Base-by-base conservation (phyloP, 2,329 filamentous ascomycete genomes). In the Penicillium sp. region DNA sequence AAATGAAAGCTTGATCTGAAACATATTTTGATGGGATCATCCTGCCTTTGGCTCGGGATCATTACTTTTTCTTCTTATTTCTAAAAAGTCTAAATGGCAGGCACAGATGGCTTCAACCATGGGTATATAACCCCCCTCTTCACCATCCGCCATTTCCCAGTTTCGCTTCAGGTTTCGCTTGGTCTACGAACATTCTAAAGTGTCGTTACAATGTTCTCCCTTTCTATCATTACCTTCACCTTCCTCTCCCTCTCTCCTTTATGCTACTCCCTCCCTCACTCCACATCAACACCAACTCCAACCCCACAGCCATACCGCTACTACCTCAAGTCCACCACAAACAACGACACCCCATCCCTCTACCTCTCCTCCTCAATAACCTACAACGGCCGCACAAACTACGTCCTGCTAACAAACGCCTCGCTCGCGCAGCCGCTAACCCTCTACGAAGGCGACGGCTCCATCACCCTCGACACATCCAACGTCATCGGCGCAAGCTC, bases 401-500 rank as follows among this genome's bases (percentile, higher is more conserved):
- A 61, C 59, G 41, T 61, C 47, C 59, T 61, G 15, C 53, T 61
- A 5, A 52, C 59, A 7, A 30, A 31, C 7, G 4, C 26, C 26
- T 31, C 53, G 17, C 53, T 56, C 35, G 59, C 59, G 7, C 53
- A 61, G 7, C 53, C 59, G 17, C 53, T 61, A n/a, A 19, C 21
- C 4, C 38, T 56, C 29, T 56, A 49, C 53, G n/a, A 26, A 6
- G 47, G 47, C 29, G 59, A 61, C 17, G 59, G 53, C 8, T 56
- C 59, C 7, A 61, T 61, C 23, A 61, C 59, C 11, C 45, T 56
- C 7, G 47, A 61, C 38, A 61, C 29, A 0, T 38, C 23, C 29
- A 61, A 61, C 23, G 59, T 57, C 38, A 61, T 61, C 26, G 59
- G 59, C 53, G 59, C 59, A 11, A 56, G 53, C 48, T 55, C 59